Evolutionary conservation across 2,329 filamentous ascomycete genomes (phyloP), one percentile per base, ranked within the genome.

Genomic region (Scedosporium minutisporum): DNA sequence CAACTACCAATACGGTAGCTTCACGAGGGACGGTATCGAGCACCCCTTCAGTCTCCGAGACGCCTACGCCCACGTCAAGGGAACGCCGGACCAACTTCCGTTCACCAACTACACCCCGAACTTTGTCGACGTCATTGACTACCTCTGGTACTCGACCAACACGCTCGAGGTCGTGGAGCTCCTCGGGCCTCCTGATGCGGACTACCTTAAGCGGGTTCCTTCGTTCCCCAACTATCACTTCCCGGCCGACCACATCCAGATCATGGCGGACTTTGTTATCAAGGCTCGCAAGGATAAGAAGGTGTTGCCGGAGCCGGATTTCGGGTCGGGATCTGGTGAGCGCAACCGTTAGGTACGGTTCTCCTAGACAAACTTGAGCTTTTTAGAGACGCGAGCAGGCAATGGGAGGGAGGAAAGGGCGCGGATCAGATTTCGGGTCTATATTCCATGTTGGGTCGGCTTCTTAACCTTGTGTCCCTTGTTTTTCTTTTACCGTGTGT

Each of bases 71-170:
- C 85, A 89, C 66, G 88, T 96, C 61, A 88, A 88, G 66, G 89
- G 93, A 71, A 86, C 95, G 42, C 87, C 87, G 6, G 89, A 92
- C 63, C 91, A 96, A 72, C 78, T 97, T 68, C 86, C 87, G 4
- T 99, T 96, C 74, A 99, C 95, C 57, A 99, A 99, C 76, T 99
- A 97, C 76, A 96, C 92, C 14, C 93, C 95, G 1, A 86, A 87
- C n/a, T 99, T 97, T 76, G 85, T 86, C 60, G 93, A 92, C 65
- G 90, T 96, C 63, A 89, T 99, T 67, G 95, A 99, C 73, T 97
- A 97, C 75, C 91, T 99, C 70, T 97, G 93, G 92, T 99, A 96
- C 76, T 93, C 92, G 63, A 93, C 91, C 63, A 96, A 95, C 74
- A 87, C 89, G 23, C 80, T 97, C 55, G 90, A 95, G 71, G 89